Evolutionary conservation across 1,284 basidiomycete genomes (phyloP).

Genomic region (Flammula alnicola): DNA sequence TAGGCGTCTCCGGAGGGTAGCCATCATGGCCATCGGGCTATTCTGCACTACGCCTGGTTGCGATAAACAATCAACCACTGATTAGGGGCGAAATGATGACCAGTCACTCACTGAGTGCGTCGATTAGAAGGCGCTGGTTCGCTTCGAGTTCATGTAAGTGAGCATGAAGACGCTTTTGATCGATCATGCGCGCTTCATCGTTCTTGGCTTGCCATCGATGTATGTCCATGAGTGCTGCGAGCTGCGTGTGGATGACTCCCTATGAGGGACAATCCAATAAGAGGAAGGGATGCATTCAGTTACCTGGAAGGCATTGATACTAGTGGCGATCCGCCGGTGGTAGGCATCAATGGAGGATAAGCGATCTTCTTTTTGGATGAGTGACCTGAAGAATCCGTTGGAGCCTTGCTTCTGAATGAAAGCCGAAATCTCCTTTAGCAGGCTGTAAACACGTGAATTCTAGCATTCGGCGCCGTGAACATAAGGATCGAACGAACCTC

Average conservation of each 20-base stretch:
- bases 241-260: conserved; percentile 8
- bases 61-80: neutral
- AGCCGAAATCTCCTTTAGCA: too few species aligned
- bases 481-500: too few species aligned
- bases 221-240: conserved; percentile 19
- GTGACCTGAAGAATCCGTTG: too few species aligned
- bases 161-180: conserved; percentile 14
- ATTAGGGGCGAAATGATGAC: neutral
- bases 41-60: conserved; percentile 18
- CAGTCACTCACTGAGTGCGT: conserved; percentile 15
- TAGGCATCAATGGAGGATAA: conserved; percentile 18
- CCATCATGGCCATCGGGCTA: conserved; percentile 28
- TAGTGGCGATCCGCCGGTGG: conserved; percentile 13
- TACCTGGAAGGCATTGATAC: conserved; percentile 19
- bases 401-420: too few species aligned
- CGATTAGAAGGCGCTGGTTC: conserved; percentile 18
- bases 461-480: too few species aligned
- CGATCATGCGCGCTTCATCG: conserved; percentile 17
- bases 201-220: conserved; percentile 19
- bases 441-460: too few species aligned
- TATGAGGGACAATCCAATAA: neutral
- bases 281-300: neutral
- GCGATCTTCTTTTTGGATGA: too few species aligned
- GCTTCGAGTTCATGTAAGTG: conserved; percentile 13
- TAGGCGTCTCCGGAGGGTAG: conserved; percentile 24